Base-by-base conservation (phyloP, 2,329 filamentous ascomycete genomes). In the Fusarium pilosicola region DNA sequence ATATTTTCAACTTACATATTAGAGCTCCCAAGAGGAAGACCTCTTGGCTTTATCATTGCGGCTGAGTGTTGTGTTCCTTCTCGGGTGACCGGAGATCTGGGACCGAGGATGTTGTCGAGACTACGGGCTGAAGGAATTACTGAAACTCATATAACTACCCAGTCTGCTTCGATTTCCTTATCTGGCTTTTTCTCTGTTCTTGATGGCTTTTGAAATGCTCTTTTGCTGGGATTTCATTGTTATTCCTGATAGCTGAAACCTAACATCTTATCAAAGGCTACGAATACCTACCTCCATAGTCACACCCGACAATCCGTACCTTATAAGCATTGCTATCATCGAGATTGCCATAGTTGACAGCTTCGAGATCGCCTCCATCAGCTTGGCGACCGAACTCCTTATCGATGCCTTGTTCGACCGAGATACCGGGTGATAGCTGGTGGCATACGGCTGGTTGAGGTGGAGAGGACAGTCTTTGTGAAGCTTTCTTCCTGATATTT, bases 21-120 rank as follows among this genome's bases (percentile, higher is more conserved):
- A 2, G 20, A n/a, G 12, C 2, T 11, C 5, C 1, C 0, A 6
- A 15, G 1, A 49, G 13, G 20, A 28, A 30, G 32, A n/a, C n/a
- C n/a, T n/a, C n/a, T n/a, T n/a, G n/a, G n/a, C n/a, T n/a, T n/a
- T n/a, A 36, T 39, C 24, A 3, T 18, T 60, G 28, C n/a, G 12
- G 15, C 13, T 26, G n/a, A 58, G 32, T 58, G 26, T 41, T 36
- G 10, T 46, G 28, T 17, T 60, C 3, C 18, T 65, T 26, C 24
- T 59, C 60, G 68, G 68, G 24, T 34, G 32, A 52, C 39, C 46
- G 49, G 62, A 46, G 34, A 45, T 22, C 38, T 30, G 52, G 56
- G 30, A 17, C 68, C 68, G 68, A 71, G 66, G 68, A 36, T 61
- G 44, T 36, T 46, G 24, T 26, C 41, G 22, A 34, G 18, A 22